A percentile compares a stretch with the other conserved stretches of the same genome.
phyloP scores from a whole-genome alignment of 139 green algal species.

The Nannochloris sp. region DNA sequence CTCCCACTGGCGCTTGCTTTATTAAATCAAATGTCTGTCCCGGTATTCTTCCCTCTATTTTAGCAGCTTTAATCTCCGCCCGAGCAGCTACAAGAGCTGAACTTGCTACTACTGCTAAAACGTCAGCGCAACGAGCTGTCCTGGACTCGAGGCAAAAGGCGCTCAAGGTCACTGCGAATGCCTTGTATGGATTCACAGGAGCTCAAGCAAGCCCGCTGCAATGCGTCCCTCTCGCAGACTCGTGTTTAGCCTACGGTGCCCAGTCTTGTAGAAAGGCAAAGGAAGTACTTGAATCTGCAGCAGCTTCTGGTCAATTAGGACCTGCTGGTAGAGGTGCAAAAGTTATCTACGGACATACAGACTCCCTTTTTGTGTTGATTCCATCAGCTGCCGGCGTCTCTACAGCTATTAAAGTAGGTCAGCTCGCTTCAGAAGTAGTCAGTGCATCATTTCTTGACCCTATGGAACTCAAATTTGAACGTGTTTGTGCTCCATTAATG shows the following conservation, averaged over 20 bases:
- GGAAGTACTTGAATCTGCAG: conserved; percentile 22
- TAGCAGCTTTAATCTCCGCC: conserved; percentile 58
- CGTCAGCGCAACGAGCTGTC: conserved; percentile 29
- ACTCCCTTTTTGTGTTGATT: conserved; percentile 59
- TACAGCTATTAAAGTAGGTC: conserved; percentile 17
- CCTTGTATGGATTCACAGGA: conserved; percentile 76
- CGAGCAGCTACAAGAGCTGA: conserved; percentile 37
- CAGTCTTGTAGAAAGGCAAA: conserved; percentile 37
- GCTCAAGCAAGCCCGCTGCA: conserved; percentile 60
- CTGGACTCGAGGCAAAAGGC: conserved; percentile 74
- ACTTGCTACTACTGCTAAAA: conserved; percentile 20
- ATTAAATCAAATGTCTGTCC: conserved; percentile 40
- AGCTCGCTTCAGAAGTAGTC: conserved; percentile 25
- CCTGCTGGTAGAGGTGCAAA: conserved; percentile 6
- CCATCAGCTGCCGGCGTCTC: conserved; percentile 16
- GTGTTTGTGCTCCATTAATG: conserved; percentile 53
- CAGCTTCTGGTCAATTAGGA: conserved; percentile 14
- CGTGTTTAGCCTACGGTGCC: conserved; percentile 64
- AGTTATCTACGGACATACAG: conserved; percentile 74
- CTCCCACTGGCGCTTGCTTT: conserved; percentile 43
- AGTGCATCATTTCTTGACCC: conserved; percentile 34
- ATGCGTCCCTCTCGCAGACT: conserved; percentile 66
- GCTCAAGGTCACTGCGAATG: conserved; percentile 80
- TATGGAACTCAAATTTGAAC: conserved; percentile 68
- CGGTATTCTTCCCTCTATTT: conserved; percentile 59